These are phyloP conservation scores for Salinomyces thailandicus DNA, from an alignment of 2,329 filamentous ascomycete species.

Conservation along the genomic window DNA sequence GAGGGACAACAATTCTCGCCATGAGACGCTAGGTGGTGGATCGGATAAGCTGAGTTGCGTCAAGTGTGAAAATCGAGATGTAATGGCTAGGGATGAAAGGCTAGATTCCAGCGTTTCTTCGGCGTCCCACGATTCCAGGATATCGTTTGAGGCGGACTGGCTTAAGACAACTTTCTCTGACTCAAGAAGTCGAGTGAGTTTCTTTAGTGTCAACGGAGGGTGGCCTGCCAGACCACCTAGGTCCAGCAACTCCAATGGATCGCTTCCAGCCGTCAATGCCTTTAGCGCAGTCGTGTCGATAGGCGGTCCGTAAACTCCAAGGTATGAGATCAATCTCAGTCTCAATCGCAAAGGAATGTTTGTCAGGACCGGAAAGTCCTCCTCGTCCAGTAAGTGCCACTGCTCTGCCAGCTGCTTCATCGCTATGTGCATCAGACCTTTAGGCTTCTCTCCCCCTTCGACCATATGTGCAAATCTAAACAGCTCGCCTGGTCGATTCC, in stretches of 20 bases:
- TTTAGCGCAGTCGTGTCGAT: slow-evolving; percentile 38
- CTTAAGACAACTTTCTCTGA: slow-evolving; percentile 1
- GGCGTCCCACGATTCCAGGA: slow-evolving; percentile 41
- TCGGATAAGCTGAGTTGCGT: slow-evolving; percentile 50
- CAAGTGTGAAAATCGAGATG: slow-evolving; percentile 42
- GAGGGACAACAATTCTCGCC: slow-evolving; percentile 45
- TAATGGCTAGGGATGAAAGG: slow-evolving; percentile 16
- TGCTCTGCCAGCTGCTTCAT: slow-evolving; percentile 45
- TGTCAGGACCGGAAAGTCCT: slow-evolving; percentile 45
- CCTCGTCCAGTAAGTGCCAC: slow-evolving; percentile 47
- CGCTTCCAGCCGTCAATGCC: slow-evolving; percentile 40
- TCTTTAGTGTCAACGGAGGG: slow-evolving; percentile 36
- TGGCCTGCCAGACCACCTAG: slow-evolving; percentile 41
- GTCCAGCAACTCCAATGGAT: slow-evolving; percentile 43
- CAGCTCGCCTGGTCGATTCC: slow-evolving; percentile 17
- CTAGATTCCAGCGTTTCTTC: slow-evolving; percentile 20
- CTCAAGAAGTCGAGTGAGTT: slow-evolving; percentile 37
- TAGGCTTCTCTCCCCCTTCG: slow-evolving; percentile 7
- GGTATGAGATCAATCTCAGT: slow-evolving; percentile 45
- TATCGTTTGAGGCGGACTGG: neutral
- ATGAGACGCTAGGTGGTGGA: slow-evolving; percentile 39
- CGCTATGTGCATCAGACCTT: slow-evolving; percentile 40
- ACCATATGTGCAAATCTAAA: slow-evolving; percentile 17
- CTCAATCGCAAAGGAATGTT: slow-evolving; percentile 43
- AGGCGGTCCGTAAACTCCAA: slow-evolving; percentile 40